These are phyloP conservation scores for Rosa persica DNA, from an alignment of 306 rosid species.

Conservation along the genomic window DNA sequence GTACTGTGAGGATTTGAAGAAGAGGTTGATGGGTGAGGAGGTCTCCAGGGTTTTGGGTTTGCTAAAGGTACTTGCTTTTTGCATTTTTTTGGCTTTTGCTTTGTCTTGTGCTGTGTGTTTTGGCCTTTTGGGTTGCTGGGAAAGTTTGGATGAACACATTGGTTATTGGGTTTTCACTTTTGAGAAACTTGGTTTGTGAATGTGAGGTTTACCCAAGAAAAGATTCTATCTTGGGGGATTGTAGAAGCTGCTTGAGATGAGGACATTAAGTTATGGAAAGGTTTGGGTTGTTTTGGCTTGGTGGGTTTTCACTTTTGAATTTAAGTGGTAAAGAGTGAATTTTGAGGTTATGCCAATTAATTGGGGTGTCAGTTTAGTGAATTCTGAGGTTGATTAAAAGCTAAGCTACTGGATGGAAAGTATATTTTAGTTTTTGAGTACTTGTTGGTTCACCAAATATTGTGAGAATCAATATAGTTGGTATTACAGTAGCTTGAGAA, in stretches of 20 bases:
- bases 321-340: neutral
- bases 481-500: neutral
- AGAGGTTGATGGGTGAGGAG: constrained; percentile 52
- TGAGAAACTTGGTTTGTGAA: neutral
- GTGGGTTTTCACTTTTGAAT: neutral
- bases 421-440: neutral
- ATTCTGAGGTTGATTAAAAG: neutral
- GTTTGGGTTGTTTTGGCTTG: constrained; percentile 1
- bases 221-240: neutral
- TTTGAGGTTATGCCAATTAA: neutral
- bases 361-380: neutral
- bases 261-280: neutral
- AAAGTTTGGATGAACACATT: constrained; percentile 21
- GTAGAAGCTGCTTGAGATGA: neutral
- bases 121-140: constrained; percentile 16
- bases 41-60: constrained; percentile 75
- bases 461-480: neutral
- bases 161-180: neutral
- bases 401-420: neutral
- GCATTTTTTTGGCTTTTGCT: neutral
- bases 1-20: constrained; percentile 69
- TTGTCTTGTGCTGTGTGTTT: neutral
- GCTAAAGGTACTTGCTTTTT: constrained; percentile 59
- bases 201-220: neutral
- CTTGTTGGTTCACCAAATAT: neutral